Evolutionary conservation across 352 stramenopile species (phyloP).

Genomic region (Phytophthora pseudosyringae): DNA sequence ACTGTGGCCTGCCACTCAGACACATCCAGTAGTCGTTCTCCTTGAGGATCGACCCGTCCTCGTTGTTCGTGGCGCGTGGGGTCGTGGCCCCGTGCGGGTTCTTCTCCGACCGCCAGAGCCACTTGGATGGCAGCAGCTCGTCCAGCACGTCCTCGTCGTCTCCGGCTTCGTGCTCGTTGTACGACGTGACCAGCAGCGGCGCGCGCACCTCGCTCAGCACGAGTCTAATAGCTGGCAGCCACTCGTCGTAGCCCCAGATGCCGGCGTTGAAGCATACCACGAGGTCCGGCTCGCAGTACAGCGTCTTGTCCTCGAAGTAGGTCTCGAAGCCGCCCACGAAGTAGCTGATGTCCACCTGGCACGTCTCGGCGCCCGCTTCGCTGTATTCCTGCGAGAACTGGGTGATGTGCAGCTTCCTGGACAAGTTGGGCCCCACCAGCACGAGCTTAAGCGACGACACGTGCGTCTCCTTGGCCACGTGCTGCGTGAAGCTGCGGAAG

Average conservation of each 20-base stretch:
- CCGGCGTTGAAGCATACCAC: conserved; percentile 87
- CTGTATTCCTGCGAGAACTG: conserved; percentile 32
- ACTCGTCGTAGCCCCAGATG: conserved; percentile 90
- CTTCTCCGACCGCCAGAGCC: conserved; percentile 80
- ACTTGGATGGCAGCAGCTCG: conserved; percentile 47
- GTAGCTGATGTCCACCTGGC: conserved; percentile 62
- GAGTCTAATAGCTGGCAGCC: conserved; percentile 72
- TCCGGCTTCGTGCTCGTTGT: conserved; percentile 82
- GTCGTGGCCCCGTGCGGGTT: conserved; percentile 58
- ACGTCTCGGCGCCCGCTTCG: conserved; percentile 15
- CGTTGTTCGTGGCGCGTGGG: conserved; percentile 64
- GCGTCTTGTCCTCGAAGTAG: conserved; percentile 51
- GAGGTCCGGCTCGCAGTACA: conserved; percentile 62
- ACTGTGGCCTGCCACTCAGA: conserved; percentile 41
- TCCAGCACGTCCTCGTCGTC: conserved; percentile 85
- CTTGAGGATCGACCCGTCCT: conserved; percentile 57
- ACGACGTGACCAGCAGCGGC: conserved; percentile 83
- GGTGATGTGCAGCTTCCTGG: conserved; percentile 54
- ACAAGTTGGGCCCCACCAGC: conserved; percentile 80
- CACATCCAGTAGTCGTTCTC: conserved; percentile 91
- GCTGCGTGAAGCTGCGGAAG: conserved; percentile 60
- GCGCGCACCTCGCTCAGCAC: conserved; percentile 62
- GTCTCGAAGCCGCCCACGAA: conserved; percentile 75
- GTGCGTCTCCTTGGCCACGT: conserved; percentile 41
- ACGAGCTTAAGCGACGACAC: conserved; percentile 57